phyloP scores from a whole-genome alignment of 148 eudicot genomes.

The Dianthus caryophyllus region DNA sequence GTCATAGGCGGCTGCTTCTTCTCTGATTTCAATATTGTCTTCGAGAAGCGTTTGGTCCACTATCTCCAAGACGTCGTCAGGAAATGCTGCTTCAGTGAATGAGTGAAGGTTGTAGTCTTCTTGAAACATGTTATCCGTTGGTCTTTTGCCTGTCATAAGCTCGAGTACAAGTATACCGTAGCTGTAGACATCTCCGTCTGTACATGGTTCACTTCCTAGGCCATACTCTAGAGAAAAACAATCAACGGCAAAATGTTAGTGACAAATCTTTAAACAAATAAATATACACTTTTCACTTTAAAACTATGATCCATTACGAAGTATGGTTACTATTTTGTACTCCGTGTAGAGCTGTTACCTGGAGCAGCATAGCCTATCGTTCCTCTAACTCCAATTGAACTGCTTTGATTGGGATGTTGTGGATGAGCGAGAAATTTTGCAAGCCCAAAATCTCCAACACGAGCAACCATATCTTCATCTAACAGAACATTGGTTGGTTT shows the following conservation, averaged over 20 bases:
- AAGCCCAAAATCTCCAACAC: background rate
- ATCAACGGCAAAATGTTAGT: background rate
- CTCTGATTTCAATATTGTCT: background rate
- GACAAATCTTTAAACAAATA: too few species aligned
- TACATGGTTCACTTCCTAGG: background rate
- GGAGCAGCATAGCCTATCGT: background rate
- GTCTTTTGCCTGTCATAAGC: constrained; percentile 13
- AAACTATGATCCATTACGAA: background rate
- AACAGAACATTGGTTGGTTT: too few species aligned
- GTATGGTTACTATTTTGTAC: too few species aligned
- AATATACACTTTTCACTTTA: too few species aligned
- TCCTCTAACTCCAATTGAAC: too few species aligned
- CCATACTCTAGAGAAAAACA: constrained; percentile 2
- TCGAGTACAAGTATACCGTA: constrained; percentile 16
- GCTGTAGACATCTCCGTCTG: constrained; percentile 12
- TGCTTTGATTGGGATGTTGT: background rate
- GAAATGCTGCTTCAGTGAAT: constrained; percentile 9
- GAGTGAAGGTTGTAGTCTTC: constrained; percentile 15
- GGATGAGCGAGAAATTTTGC: too few species aligned
- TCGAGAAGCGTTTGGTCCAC: background rate
- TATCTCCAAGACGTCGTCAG: constrained; percentile 13
- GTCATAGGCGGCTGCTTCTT: background rate
- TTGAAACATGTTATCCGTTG: constrained; percentile 11
- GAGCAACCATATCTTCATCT: too few species aligned
- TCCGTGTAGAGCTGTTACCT: background rate